Evolutionary conservation across 2,329 filamentous ascomycete species (phyloP), one percentile per base, ranked within the genome.

Genomic region (Plenodomus lindquistii): DNA sequence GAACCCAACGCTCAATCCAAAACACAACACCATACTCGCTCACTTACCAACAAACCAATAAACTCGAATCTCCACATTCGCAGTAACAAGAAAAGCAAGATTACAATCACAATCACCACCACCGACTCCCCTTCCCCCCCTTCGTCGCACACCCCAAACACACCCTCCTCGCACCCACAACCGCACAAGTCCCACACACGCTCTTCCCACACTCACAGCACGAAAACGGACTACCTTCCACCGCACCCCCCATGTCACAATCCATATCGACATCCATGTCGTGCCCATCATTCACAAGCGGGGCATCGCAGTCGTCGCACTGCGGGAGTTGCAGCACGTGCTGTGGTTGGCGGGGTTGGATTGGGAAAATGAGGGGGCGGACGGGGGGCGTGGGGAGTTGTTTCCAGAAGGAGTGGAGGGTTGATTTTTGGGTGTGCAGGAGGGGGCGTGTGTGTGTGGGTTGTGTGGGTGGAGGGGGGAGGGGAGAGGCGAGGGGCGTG

Each of bases 351-450:
- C 46, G 48, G n/a, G 50, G 40, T 22, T 60, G 49, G n/a, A 43
- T 48, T 3, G 54, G 41, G 45, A 61, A 61, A 27, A 55, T 29
- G 9, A 51, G 50, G 17, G 59, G 39, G 16, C 63, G 59, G 2
- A 68, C 62, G 6, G 63, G 68, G 2, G 66, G 59, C 15, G 70
- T 66, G 7, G 70, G 57, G 1, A 79, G 66, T 37, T 60, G 46
- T 10, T 69, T 70, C 77, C 77, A 79, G 59, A 79, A 79, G 2
- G 71, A 66, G 48, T 79, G 77, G 1, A 79, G 62, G 2, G 76
- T 79, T 10, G 73, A 77, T 46, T 71, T 73, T 49, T 78, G 76
- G 19, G 64, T 55, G 31, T 63, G 54, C 10, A 44, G 20, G 27
- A 38, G 11, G 35, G 37, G 22, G 39, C 41, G 19, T 17, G 46